phyloP scores from a whole-genome alignment of 345 rosid genomes.

The Toxicodendron radicans region DNA sequence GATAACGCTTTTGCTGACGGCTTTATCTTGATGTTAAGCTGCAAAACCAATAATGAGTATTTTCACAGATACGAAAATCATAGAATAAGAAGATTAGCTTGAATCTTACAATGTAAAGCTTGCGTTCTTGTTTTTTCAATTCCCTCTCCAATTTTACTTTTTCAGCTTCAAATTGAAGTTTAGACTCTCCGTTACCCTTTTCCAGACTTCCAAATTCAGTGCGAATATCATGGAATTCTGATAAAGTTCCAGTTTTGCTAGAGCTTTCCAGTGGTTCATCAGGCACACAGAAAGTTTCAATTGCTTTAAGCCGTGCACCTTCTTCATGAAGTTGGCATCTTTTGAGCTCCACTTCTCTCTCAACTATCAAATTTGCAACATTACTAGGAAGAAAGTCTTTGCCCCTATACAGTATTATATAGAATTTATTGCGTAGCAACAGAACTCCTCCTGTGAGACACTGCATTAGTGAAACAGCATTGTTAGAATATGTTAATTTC shows the following conservation, averaged over 20 bases:
- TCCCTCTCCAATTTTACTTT: slow-evolving; percentile 51
- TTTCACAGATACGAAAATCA: slow-evolving; percentile 16
- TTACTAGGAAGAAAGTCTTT: slow-evolving; percentile 70
- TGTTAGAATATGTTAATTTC: neutral
- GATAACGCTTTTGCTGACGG: slow-evolving; percentile 46
- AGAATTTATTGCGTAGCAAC: slow-evolving; percentile 69
- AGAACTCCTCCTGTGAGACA: slow-evolving; percentile 77
- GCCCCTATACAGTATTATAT: slow-evolving; percentile 77
- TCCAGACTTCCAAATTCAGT: slow-evolving; percentile 37
- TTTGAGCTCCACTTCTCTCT: slow-evolving; percentile 64
- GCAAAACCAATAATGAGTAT: slow-evolving; percentile 28
- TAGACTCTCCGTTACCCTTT: slow-evolving; percentile 35
- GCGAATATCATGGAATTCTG: slow-evolving; percentile 61
- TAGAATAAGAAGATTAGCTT: slow-evolving; percentile 15
- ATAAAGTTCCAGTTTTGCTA: slow-evolving; percentile 59
- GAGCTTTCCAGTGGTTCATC: slow-evolving; percentile 36
- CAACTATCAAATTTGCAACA: slow-evolving; percentile 49
- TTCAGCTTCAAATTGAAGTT: slow-evolving; percentile 51
- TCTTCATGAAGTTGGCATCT: slow-evolving; percentile 65
- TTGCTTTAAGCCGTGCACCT: slow-evolving; percentile 49
- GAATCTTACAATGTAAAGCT: slow-evolving; percentile 65
- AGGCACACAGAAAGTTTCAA: slow-evolving; percentile 37
- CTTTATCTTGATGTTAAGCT: slow-evolving; percentile 68
- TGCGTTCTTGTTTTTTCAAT: slow-evolving; percentile 59
- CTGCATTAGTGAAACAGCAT: slow-evolving; percentile 37